Conservation (phyloP, 257 asterid genomes). For the Verbena officinalis region DNA sequence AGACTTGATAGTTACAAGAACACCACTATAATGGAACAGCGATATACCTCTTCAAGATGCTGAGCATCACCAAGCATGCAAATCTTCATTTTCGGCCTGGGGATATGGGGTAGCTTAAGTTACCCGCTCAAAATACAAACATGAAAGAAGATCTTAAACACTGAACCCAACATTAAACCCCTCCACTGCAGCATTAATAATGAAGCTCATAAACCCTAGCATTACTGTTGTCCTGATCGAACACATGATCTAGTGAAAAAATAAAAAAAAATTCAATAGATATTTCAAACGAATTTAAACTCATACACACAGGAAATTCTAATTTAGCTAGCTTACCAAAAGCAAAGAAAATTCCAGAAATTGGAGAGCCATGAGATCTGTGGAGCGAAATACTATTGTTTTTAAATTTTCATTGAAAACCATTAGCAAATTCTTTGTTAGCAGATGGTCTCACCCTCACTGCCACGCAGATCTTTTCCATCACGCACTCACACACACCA, state of each 20-base stretch:
- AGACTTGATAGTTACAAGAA: background rate
- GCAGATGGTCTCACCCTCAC: constrained; percentile 88
- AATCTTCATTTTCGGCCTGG: constrained; percentile 56
- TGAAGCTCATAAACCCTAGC: constrained; percentile 70
- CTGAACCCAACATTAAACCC: constrained; percentile 76
- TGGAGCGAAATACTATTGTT: constrained; percentile 84
- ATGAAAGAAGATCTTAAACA: constrained; percentile 9
- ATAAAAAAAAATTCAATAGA: background rate
- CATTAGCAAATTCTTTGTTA: constrained; percentile 52
- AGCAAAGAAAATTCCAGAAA: constrained; percentile 76
- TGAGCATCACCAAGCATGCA: no score
- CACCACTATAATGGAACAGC: background rate
- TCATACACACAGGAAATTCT: background rate
- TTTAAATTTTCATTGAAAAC: constrained; percentile 76
- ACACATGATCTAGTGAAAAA: constrained; percentile 73
- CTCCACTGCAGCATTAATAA: constrained; percentile 75
- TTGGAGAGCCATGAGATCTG: constrained; percentile 70
- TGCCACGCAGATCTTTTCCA: constrained; percentile 97
- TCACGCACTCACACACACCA: constrained; percentile 21
- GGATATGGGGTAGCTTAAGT: constrained; percentile 58
- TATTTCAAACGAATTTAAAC: background rate
- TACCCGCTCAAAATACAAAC: constrained; percentile 12
- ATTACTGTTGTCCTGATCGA: constrained; percentile 78
- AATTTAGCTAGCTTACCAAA: constrained; percentile 58
- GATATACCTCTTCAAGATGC: constrained; percentile 48